A percentile compares a stretch with the other conserved stretches of the same genome.
Conservation (phyloP, 768 basidiomycete genomes). For the Pleurotus djamor region DNA sequence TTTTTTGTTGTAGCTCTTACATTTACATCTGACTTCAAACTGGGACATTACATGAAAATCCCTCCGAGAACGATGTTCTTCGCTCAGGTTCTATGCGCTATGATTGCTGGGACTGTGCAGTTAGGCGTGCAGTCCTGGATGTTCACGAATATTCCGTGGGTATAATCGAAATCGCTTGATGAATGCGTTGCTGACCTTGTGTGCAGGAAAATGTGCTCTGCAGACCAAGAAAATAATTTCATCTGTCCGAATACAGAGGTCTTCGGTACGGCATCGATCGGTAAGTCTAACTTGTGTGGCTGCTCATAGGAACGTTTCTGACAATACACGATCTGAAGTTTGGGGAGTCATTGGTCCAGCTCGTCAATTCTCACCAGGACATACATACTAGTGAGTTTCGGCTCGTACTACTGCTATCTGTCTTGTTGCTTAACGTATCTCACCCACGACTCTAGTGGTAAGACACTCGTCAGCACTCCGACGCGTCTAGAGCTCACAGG, state of each 20-base stretch:
- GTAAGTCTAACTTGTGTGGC: not conserved
- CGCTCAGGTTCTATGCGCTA: constrained; percentile 62
- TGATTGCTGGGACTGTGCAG: constrained; percentile 71
- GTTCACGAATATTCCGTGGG: constrained; percentile 57
- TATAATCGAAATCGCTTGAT: not conserved
- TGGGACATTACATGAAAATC: constrained; percentile 78
- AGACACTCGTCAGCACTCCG: not conserved
- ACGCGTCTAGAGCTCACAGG: no score
- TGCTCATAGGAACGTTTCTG: not conserved
- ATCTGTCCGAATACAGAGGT: constrained; percentile 70
- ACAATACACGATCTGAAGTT: constrained; percentile 41
- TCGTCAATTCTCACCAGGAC: constrained; percentile 66
- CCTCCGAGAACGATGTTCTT: constrained; percentile 74
- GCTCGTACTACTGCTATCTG: not conserved
- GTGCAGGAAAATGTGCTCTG: constrained; percentile 45
- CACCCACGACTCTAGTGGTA: not conserved
- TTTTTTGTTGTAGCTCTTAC: constrained; percentile 39
- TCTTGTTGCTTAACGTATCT: no score
- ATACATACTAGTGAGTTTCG: constrained; percentile 52
- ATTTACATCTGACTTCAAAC: constrained; percentile 78
- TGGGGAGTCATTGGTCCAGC: constrained; percentile 83
- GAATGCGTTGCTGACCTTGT: not conserved
- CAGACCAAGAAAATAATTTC: constrained; percentile 54
- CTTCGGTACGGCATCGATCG: constrained; percentile 62
- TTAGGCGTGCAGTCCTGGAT: constrained; percentile 79